Evolutionary conservation across 23 red algal genomes (phyloP).

Genomic region (Gracilaria gracilis): DNA sequence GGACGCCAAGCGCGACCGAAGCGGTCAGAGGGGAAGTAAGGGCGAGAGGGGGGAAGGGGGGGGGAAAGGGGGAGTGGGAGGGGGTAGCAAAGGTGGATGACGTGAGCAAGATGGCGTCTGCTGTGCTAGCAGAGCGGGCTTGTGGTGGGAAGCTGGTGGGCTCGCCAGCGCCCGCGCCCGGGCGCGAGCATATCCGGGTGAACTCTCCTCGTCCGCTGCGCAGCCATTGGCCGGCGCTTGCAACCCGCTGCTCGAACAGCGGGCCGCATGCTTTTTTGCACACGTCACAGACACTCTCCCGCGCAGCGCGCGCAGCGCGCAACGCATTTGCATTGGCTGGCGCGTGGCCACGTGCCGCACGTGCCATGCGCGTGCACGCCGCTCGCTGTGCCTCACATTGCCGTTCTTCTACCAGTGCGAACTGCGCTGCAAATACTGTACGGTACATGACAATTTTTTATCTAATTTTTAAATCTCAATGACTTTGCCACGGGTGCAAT

Average conservation of each 20-base stretch:
- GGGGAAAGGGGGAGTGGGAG: too few species aligned
- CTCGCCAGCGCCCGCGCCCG: too few species aligned
- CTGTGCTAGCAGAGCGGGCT: background rate
- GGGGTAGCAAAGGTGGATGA: too few species aligned
- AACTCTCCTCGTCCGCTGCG: background rate
- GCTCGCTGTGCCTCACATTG: background rate
- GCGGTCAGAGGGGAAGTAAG: too few species aligned
- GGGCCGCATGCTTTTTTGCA: background rate
- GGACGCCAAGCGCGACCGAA: too few species aligned
- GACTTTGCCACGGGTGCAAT: too few species aligned
- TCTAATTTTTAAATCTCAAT: too few species aligned
- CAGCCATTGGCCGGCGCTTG: background rate
- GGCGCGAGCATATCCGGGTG: background rate
- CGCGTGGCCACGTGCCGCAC: slow-evolving; percentile 1
- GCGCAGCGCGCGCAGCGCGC: background rate
- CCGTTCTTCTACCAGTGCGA: too few species aligned
- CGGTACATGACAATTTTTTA: too few species aligned
- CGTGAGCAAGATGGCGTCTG: too few species aligned
- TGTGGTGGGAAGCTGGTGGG: background rate
- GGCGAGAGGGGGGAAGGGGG: background rate
- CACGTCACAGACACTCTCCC: background rate
- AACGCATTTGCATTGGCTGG: background rate
- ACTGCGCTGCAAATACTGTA: too few species aligned
- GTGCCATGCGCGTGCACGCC: background rate
- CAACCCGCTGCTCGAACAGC: background rate